Percentiles rank a stretch among this genome's conserved stretches.
Evolutionary conservation across 129 eudicot genomes (phyloP).

Genomic region (Daucus carota): DNA sequence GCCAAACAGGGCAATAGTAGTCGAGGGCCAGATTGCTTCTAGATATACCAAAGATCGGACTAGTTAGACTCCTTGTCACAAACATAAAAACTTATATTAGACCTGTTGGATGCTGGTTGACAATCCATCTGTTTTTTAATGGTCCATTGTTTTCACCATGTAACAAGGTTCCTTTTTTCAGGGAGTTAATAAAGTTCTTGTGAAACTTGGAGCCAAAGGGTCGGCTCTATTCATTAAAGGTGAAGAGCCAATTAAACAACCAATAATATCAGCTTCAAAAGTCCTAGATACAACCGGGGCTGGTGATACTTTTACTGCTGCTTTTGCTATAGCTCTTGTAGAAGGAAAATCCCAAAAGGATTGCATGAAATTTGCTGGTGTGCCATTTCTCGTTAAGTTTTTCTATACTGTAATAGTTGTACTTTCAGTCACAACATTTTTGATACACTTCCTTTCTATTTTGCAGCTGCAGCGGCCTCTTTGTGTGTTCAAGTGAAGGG

Average conservation of each 20-base stretch:
- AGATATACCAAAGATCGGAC: background rate
- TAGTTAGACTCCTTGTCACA: background rate
- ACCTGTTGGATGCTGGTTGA: background rate
- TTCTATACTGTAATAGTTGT: background rate
- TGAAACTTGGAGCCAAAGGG: constrained; percentile 90
- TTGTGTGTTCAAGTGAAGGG: constrained; percentile 98
- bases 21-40: background rate
- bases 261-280: constrained; percentile 67
- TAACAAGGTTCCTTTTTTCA: constrained; percentile 14
- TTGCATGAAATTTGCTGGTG: constrained; percentile 92
- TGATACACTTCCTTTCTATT: constrained; percentile 16
- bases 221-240: constrained; percentile 73
- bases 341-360: constrained; percentile 79
- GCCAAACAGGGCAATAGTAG: too few relatives aligned
- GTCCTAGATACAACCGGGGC: constrained; percentile 95
- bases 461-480: constrained; percentile 96
- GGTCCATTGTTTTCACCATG: background rate
- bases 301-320: constrained; percentile 96
- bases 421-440: background rate
- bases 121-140: background rate
- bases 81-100: background rate
- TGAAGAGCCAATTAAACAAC: constrained; percentile 70
- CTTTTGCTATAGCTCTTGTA: constrained; percentile 89
- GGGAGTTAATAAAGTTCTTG: constrained; percentile 91
- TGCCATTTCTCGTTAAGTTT: background rate